Evolutionary conservation across 495 filamentous ascomycete species (phyloP).

Genomic region (Trichodelitschia bisporula): DNA sequence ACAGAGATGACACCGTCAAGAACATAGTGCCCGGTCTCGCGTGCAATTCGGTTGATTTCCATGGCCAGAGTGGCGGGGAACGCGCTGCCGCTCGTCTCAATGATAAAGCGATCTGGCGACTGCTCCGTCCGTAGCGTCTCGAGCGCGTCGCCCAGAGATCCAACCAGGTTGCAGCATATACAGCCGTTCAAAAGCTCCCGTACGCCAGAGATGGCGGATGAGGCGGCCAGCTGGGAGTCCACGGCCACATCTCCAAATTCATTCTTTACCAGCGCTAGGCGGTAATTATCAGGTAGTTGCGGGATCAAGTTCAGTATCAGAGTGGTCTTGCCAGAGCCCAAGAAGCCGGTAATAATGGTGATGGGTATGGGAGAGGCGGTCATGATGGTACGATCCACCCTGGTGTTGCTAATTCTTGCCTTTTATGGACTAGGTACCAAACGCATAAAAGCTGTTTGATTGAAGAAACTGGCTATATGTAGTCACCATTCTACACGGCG

Average conservation of each 20-base stretch:
- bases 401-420: no score
- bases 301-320: constrained; percentile 73
- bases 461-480: no score
- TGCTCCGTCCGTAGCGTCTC: constrained; percentile 34
- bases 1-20: constrained; percentile 84
- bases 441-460: no score
- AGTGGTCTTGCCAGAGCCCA: constrained; percentile 80
- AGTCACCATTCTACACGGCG: no score
- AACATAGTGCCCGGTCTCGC: constrained; percentile 34
- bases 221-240: constrained; percentile 70
- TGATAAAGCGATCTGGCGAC: constrained; percentile 59
- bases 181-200: constrained; percentile 85
- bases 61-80: constrained; percentile 18
- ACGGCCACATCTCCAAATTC: constrained; percentile 90
- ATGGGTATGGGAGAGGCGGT: constrained; percentile 42
- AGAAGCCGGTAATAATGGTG: constrained; percentile 86
- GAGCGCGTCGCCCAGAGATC: constrained; percentile 62
- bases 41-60: constrained; percentile 50
- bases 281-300: constrained; percentile 54
- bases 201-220: constrained; percentile 63
- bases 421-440: no score
- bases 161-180: constrained; percentile 96
- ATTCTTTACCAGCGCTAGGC: constrained; percentile 87
- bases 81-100: constrained; percentile 75
- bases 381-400: no score